phyloP scores from a whole-genome alignment of 1,284 basidiomycete species.

The Trametes hirsuta region DNA sequence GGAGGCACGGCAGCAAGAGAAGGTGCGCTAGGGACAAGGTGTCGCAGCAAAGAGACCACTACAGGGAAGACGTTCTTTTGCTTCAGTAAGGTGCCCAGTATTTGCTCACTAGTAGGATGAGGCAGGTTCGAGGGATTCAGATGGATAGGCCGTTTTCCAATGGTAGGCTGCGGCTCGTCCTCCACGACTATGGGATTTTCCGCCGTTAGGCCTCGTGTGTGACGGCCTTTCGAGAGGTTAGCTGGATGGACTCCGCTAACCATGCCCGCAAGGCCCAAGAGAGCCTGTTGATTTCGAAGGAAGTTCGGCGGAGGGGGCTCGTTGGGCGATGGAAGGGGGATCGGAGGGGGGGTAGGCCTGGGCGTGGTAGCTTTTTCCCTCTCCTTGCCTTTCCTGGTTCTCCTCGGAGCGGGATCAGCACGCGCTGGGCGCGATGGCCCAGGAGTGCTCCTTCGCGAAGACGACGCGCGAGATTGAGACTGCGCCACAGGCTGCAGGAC shows the following conservation, averaged over 20 bases:
- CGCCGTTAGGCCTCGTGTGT: constrained; percentile 53
- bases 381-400: constrained; percentile 32
- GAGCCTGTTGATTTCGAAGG: constrained; percentile 68
- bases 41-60: constrained; percentile 58
- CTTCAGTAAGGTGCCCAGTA: constrained; percentile 58
- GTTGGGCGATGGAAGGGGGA: constrained; percentile 60
- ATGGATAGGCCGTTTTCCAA: constrained; percentile 20
- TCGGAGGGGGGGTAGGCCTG: constrained; percentile 50
- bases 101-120: constrained; percentile 55
- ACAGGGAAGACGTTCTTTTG: constrained; percentile 72
- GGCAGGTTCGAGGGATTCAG: constrained; percentile 45
- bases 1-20: constrained; percentile 17
- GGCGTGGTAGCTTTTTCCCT: constrained; percentile 38
- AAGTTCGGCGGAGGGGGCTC: constrained; percentile 68
- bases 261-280: constrained; percentile 71
- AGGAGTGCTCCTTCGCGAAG: constrained; percentile 16
- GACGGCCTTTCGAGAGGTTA: constrained; percentile 42
- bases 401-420: constrained; percentile 12
- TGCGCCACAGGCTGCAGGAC: constrained; percentile 5
- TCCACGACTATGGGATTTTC: constrained; percentile 72
- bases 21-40: constrained; percentile 34
- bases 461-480: constrained; percentile 13
- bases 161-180: constrained; percentile 43
- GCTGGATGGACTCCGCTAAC: constrained; percentile 66
- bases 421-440: constrained; percentile 13